phyloP scores from a whole-genome alignment of 495 filamentous ascomycete species.

The Trichoderma reesei region DNA sequence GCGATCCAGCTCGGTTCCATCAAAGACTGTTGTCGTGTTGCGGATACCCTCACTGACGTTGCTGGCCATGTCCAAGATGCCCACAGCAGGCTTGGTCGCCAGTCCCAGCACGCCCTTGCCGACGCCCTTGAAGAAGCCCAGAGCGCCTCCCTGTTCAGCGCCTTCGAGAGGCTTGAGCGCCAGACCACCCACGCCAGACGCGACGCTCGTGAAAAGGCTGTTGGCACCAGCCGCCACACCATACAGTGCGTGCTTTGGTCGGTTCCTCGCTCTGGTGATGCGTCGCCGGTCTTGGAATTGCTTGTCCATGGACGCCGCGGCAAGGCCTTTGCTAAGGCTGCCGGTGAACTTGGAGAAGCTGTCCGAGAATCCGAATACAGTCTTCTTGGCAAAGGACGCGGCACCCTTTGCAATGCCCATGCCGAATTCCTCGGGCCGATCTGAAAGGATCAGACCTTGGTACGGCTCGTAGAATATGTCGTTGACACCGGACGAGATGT shows the following conservation, averaged over 20 bases:
- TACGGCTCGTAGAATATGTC: constrained; percentile 99
- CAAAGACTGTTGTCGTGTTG: constrained; percentile 97
- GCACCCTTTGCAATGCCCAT: constrained; percentile 93
- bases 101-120: constrained; percentile 89
- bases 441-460: constrained; percentile 93
- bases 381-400: constrained; percentile 95
- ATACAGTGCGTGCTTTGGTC: constrained; percentile 93
- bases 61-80: constrained; percentile 91
- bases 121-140: constrained; percentile 94
- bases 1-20: constrained; percentile 85
- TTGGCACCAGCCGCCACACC: constrained; percentile 93
- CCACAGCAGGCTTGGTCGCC: constrained; percentile 92
- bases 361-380: constrained; percentile 91
- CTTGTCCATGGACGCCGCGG: constrained; percentile 92
- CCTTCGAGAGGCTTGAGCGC: constrained; percentile 90
- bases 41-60: constrained; percentile 94
- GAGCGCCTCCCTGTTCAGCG: constrained; percentile 86
- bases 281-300: constrained; percentile 94
- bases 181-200: constrained; percentile 84
- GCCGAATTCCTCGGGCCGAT: constrained; percentile 86
- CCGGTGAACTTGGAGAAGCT: constrained; percentile 95
- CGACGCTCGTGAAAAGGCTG: constrained; percentile 84
- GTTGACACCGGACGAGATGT: constrained; percentile 88
- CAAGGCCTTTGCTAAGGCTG: constrained; percentile 89
- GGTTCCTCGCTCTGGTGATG: constrained; percentile 85